Conservation (phyloP, 805 yeast genomes). For the Kluyveromyces dobzhanskii region DNA sequence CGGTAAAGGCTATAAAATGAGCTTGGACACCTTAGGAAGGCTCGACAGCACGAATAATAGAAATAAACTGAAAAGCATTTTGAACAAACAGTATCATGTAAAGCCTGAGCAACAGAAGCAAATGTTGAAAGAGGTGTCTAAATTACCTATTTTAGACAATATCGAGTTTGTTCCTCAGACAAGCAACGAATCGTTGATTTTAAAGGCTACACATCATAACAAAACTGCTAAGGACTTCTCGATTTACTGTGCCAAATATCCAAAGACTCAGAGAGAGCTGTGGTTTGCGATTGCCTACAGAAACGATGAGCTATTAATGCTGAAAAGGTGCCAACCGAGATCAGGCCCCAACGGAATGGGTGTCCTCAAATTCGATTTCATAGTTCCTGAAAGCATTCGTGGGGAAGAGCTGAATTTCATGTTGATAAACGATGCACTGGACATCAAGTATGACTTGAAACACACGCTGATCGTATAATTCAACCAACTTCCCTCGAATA, state of each 20-base stretch:
- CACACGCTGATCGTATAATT: slow-evolving; percentile 12
- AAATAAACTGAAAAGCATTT: slow-evolving; percentile 4
- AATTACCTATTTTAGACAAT: slow-evolving; percentile 51
- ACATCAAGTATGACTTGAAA: slow-evolving; percentile 35
- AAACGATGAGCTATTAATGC: slow-evolving; percentile 46
- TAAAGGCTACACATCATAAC: slow-evolving; percentile 49
- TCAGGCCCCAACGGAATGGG: slow-evolving; percentile 23
- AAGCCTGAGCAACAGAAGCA: slow-evolving; percentile 34
- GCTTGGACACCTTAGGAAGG: slow-evolving; percentile 37
- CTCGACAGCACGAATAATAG: slow-evolving; percentile 19
- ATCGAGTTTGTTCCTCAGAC: slow-evolving; percentile 34
- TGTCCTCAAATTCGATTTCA: slow-evolving; percentile 34
- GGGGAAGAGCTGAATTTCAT: slow-evolving; percentile 41
- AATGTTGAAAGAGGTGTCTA: slow-evolving; percentile 45
- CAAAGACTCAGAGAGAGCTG: slow-evolving; percentile 84
- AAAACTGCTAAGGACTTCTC: slow-evolving; percentile 47
- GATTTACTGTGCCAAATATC: slow-evolving; percentile 71
- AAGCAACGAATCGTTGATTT: slow-evolving; percentile 28
- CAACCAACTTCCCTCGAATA: too few relatives aligned
- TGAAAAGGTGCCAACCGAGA: slow-evolving; percentile 71
- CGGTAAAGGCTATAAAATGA: slow-evolving; percentile 9
- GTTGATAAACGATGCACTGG: slow-evolving; percentile 61
- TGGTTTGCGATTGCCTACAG: slow-evolving; percentile 71
- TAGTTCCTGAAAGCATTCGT: slow-evolving; percentile 40
- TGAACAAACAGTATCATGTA: slow-evolving; percentile 31